Percentiles rank a stretch among this genome's conserved stretches.
phyloP scores from a whole-genome alignment of 495 filamentous ascomycete species.

The Aspergillus incahuasiensis region DNA sequence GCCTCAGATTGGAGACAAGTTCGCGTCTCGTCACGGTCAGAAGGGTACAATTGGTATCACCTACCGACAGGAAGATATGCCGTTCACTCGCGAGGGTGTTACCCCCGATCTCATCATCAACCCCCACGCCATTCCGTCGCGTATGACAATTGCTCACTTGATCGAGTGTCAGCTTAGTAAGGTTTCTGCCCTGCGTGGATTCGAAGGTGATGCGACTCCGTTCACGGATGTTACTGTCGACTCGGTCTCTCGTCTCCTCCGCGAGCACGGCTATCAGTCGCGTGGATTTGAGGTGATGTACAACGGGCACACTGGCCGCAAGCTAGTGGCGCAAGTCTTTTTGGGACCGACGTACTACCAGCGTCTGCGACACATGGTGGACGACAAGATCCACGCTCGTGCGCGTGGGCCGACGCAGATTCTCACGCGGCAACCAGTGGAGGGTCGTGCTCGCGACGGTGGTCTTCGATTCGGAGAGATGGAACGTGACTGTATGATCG shows the following conservation, averaged over 20 bases:
- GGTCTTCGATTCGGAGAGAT: slow-evolving; percentile 99
- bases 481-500: slow-evolving; percentile 99
- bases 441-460: slow-evolving; percentile 95
- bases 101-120: slow-evolving; percentile 98
- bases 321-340: slow-evolving; percentile 91
- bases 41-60: slow-evolving; percentile 99
- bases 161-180: slow-evolving; percentile 98
- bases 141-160: slow-evolving; percentile 99
- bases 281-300: slow-evolving; percentile 99
- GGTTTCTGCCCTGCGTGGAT: slow-evolving; percentile 81
- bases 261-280: slow-evolving; percentile 88
- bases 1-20: slow-evolving; percentile 98
- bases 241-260: slow-evolving; percentile 83
- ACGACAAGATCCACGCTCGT: slow-evolving; percentile 99
- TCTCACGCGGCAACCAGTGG: slow-evolving; percentile 94
- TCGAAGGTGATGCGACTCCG: slow-evolving; percentile 94
- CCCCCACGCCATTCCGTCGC: slow-evolving; percentile 97
- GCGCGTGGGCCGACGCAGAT: slow-evolving; percentile 96
- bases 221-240: slow-evolving; percentile 98
- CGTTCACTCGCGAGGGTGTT: slow-evolving; percentile 88
- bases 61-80: slow-evolving; percentile 97
- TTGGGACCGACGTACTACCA: slow-evolving; percentile 98
- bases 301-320: slow-evolving; percentile 92
- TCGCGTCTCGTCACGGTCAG: slow-evolving; percentile 97
- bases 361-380: slow-evolving; percentile 97